phyloP scores from a whole-genome alignment of 768 basidiomycete genomes.

The Guyanaporus albipodus region DNA sequence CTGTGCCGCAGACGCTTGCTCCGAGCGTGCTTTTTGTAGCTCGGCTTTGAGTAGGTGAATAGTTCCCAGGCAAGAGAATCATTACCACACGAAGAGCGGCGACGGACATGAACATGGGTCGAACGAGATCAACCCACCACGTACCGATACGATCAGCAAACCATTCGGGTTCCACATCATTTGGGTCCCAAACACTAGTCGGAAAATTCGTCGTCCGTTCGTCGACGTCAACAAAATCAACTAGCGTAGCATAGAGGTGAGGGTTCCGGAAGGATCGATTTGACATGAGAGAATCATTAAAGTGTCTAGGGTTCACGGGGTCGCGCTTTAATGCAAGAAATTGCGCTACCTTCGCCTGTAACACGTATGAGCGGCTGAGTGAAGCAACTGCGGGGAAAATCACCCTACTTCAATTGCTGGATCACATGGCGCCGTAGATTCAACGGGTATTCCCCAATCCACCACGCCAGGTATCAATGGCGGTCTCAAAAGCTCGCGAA shows the following conservation, averaged over 20 bases:
- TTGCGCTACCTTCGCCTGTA: constrained; percentile 73
- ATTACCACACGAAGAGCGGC: constrained; percentile 4
- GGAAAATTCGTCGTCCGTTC: constrained; percentile 87
- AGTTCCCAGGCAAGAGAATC: constrained; percentile 2
- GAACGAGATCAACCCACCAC: constrained; percentile 24
- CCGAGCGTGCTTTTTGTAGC: constrained; percentile 58
- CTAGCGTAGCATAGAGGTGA: constrained; percentile 91
- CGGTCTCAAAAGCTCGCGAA: constrained; percentile 57
- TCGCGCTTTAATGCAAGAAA: constrained; percentile 73
- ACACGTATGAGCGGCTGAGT: not conserved
- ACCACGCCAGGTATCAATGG: constrained; percentile 58
- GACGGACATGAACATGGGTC: constrained; percentile 29
- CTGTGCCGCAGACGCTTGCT: constrained; percentile 52
- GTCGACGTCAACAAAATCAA: constrained; percentile 90
- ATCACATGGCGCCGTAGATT: constrained; percentile 52
- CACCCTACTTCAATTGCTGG: constrained; percentile 54
- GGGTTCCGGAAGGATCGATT: constrained; percentile 95
- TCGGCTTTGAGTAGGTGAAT: constrained; percentile 43
- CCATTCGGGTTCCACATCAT: constrained; percentile 63
- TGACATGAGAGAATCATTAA: constrained; percentile 93
- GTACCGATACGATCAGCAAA: constrained; percentile 75
- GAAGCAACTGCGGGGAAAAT: not conserved
- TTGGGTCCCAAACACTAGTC: constrained; percentile 66
- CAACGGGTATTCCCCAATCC: constrained; percentile 77
- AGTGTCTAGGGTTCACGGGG: constrained; percentile 67